These are phyloP conservation scores for Thelonectria olida DNA, from an alignment of 2,329 filamentous ascomycete genomes.

Conservation along the genomic window DNA sequence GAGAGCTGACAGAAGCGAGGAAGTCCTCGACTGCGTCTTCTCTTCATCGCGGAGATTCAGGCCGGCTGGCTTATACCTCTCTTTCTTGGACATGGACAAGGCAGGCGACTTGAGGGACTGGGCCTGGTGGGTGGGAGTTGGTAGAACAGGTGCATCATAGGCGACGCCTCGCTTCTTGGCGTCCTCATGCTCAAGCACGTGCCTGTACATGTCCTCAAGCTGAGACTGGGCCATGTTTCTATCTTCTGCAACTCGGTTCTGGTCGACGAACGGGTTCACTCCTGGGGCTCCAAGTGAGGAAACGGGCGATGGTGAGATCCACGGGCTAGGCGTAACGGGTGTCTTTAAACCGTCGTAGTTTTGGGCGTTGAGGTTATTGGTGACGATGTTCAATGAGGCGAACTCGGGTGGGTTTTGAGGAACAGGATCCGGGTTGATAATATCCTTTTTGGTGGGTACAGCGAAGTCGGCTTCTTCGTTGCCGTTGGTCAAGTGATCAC, in stretches of 20 bases:
- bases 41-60: constrained; percentile 60
- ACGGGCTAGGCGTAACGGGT: constrained; percentile 43
- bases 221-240: constrained; percentile 80
- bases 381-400: constrained; percentile 29
- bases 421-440: constrained; percentile 35
- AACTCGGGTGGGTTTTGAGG: constrained; percentile 10
- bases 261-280: constrained; percentile 78
- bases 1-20: constrained; percentile 68
- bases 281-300: constrained; percentile 61
- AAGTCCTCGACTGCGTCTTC: constrained; percentile 64
- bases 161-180: constrained; percentile 66
- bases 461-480: constrained; percentile 61
- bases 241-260: constrained; percentile 78
- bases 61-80: constrained; percentile 58
- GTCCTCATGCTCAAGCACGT: constrained; percentile 89
- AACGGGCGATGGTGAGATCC: constrained; percentile 57
- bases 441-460: constrained; percentile 28
- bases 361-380: constrained; percentile 43
- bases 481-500: constrained; percentile 60
- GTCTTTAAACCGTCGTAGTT: constrained; percentile 52
- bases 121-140: constrained; percentile 40
- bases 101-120: constrained; percentile 41
- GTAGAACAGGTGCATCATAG: constrained; percentile 53
- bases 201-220: constrained; percentile 89
- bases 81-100: constrained; percentile 53